A percentile compares a stretch with the other conserved stretches of the same genome.
These are phyloP conservation scores for Stemphylium vesicarium DNA, from an alignment of 2,329 filamentous ascomycete genomes.

Conservation along the genomic window DNA sequence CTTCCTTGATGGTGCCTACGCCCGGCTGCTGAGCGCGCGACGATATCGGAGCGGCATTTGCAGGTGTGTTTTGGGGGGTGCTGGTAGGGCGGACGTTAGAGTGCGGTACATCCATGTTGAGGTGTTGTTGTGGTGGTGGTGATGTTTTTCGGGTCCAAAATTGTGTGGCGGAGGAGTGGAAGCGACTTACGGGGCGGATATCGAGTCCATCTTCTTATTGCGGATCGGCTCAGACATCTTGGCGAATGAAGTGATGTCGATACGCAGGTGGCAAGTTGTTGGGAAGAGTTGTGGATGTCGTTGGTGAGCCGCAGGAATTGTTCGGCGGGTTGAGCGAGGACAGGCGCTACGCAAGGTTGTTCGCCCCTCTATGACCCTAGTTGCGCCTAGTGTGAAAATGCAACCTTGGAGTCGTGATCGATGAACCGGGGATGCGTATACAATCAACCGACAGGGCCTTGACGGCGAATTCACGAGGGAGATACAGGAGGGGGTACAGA, in stretches of 20 bases:
- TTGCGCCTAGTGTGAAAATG: slow-evolving; percentile 24
- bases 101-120: slow-evolving; percentile 41
- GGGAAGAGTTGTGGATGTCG: slow-evolving; percentile 38
- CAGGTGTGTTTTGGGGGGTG: slow-evolving; percentile 97
- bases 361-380: slow-evolving; percentile 34
- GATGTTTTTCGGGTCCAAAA: slow-evolving; percentile 24
- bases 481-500: background rate
- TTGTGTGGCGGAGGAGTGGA: slow-evolving; percentile 32
- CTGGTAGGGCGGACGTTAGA: slow-evolving; percentile 58
- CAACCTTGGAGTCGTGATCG: slow-evolving; percentile 15
- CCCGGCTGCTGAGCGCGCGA: slow-evolving; percentile 96
- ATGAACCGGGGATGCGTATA: slow-evolving; percentile 9
- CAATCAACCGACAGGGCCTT: background rate
- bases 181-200: slow-evolving; percentile 67
- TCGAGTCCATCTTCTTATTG: slow-evolving; percentile 68
- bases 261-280: slow-evolving; percentile 40
- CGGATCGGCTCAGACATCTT: slow-evolving; percentile 72
- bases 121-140: slow-evolving; percentile 16
- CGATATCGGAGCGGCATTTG: slow-evolving; percentile 93
- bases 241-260: slow-evolving; percentile 35
- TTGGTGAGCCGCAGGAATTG: slow-evolving; percentile 43
- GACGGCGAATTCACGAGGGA: background rate
- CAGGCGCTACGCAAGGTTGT: slow-evolving; percentile 29
- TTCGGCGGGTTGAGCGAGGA: slow-evolving; percentile 41
- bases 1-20: slow-evolving; percentile 95